Conservation (phyloP, 345 rosid genomes). For the Boechera retrofracta region DNA sequence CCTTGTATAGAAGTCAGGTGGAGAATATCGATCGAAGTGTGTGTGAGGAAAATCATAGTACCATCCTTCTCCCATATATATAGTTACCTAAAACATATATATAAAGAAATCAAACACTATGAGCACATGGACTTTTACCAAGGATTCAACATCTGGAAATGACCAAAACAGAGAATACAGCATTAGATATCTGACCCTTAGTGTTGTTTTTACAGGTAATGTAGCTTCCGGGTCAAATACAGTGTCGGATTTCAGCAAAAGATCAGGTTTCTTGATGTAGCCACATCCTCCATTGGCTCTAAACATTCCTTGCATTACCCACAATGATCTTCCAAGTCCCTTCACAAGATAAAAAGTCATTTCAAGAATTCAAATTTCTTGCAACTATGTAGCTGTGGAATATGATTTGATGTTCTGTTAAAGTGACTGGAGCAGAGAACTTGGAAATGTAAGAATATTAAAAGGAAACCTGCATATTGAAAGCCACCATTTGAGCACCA, state of each 20-base stretch:
- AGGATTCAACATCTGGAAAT: not conserved
- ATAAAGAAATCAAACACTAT: not conserved
- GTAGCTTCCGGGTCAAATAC: constrained; percentile 66
- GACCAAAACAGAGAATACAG: not conserved
- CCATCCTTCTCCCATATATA: constrained; percentile 98
- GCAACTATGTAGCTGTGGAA: not conserved
- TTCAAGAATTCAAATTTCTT: constrained; percentile 15
- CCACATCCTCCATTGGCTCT: constrained; percentile 94
- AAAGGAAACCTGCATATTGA: constrained; percentile 84
- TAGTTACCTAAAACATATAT: constrained; percentile 56
- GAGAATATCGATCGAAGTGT: constrained; percentile 83
- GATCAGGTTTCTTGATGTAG: constrained; percentile 78
- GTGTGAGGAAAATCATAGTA: constrained; percentile 65
- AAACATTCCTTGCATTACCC: constrained; percentile 97
- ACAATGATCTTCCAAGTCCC: constrained; percentile 86
- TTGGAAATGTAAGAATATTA: not conserved
- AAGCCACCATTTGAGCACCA: constrained; percentile 99
- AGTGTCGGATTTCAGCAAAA: constrained; percentile 53
- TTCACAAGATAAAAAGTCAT: constrained; percentile 40
- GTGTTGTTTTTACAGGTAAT: constrained; percentile 59
- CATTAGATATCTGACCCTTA: constrained; percentile 61
- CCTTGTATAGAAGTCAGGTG: constrained; percentile 83
- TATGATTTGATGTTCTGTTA: not conserved
- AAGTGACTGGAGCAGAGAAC: not conserved
- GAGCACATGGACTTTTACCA: constrained; percentile 9